phyloP scores from a whole-genome alignment of 73 alveolate species.

The Diophrys sp. region DNA sequence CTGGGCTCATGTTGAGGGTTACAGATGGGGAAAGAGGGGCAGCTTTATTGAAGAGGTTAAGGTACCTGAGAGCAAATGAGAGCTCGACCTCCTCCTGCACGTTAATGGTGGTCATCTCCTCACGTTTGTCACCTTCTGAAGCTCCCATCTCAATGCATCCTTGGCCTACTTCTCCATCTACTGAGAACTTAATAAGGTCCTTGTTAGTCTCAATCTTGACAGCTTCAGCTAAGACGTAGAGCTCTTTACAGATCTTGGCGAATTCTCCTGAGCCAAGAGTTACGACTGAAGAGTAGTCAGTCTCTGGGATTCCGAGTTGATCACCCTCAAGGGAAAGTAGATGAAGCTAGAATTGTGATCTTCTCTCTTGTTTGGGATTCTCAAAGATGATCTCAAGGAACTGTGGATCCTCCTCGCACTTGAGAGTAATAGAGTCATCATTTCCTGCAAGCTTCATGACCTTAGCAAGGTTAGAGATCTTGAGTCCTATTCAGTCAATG shows the following conservation, averaged over 20 bases:
- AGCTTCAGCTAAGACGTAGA: constrained; percentile 80
- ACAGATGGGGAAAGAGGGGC: constrained; percentile 75
- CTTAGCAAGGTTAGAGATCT: constrained; percentile 88
- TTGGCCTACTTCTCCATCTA: constrained; percentile 91
- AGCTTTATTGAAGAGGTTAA: constrained; percentile 97
- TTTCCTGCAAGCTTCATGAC: constrained; percentile 94
- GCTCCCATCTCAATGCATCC: constrained; percentile 89
- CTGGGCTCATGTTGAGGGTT: constrained; percentile 81
- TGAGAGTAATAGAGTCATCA: constrained; percentile 89
- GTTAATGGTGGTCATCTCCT: constrained; percentile 68
- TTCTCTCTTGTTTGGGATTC: constrained; percentile 80
- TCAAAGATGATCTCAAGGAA: constrained; percentile 88
- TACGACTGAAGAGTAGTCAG: constrained; percentile 91
- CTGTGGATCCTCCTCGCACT: constrained; percentile 90
- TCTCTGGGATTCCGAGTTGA: constrained; percentile 96
- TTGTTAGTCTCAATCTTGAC: constrained; percentile 79
- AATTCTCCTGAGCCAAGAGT: constrained; percentile 87
- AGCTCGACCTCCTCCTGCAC: constrained; percentile 82
- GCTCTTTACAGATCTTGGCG: constrained; percentile 92
- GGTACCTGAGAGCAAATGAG: constrained; percentile 92
- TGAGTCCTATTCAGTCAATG: constrained; percentile 53
- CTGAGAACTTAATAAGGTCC: constrained; percentile 76
- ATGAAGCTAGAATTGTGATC: constrained; percentile 91
- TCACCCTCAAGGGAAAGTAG: constrained; percentile 91
- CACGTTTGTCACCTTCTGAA: constrained; percentile 69